Percentiles rank a stretch among this genome's conserved stretches.
Conservation (phyloP, 441 rosid species). For the Erysimum pusillum region DNA sequence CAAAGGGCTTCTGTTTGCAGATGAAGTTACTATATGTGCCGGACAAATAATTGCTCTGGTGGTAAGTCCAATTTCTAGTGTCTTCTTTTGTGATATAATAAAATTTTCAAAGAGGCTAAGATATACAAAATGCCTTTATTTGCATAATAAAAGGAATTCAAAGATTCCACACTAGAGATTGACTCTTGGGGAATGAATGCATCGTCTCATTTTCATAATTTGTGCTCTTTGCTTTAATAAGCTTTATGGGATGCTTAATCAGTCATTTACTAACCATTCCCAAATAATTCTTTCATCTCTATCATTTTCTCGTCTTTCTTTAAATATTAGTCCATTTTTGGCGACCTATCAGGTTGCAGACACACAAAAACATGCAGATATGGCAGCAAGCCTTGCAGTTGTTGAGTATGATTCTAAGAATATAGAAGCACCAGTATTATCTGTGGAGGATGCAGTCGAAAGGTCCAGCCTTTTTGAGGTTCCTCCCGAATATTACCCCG, state of each 20-base stretch:
- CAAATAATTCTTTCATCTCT: not conserved
- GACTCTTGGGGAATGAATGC: not conserved
- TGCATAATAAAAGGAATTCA: not conserved
- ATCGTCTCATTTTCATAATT: not conserved
- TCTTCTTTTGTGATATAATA: conserved; percentile 1
- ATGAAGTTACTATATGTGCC: conserved; percentile 63
- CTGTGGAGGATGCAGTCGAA: conserved; percentile 77
- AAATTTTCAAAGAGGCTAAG: not conserved
- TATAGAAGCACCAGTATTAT: conserved; percentile 67
- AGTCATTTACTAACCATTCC: not conserved
- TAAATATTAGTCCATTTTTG: conserved; percentile 21
- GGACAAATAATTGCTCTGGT: conserved; percentile 80
- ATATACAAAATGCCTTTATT: not conserved
- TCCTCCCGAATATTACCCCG: conserved; percentile 56
- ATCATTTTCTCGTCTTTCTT: conserved; percentile 11
- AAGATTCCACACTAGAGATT: not conserved
- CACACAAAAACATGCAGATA: conserved; percentile 75
- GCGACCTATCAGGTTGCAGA: conserved; percentile 71
- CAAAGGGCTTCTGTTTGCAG: conserved; percentile 67
- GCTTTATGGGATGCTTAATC: conserved; percentile 3
- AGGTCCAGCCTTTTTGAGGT: conserved; percentile 71
- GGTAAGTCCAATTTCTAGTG: conserved; percentile 53
- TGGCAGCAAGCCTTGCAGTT: conserved; percentile 65
- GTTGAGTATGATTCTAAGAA: conserved; percentile 65
- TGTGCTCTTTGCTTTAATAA: not conserved